Conservation (phyloP, 2,329 filamentous ascomycete genomes). For the Sphaerulina populicola region DNA sequence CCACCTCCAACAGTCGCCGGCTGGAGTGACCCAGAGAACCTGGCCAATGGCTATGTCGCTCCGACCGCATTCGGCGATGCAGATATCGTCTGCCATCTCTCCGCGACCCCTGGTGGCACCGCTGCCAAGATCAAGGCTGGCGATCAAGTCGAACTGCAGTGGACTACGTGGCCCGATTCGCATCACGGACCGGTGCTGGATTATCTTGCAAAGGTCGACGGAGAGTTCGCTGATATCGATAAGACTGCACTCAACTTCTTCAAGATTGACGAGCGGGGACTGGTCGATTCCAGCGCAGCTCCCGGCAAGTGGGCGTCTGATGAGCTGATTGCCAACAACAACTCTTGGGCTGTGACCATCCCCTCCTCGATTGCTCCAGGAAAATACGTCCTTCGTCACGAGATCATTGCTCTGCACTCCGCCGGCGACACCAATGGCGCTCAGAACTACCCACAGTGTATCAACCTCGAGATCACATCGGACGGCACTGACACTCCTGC, state of each 20-base stretch:
- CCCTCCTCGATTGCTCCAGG: conserved; percentile 47
- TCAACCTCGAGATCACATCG: conserved; percentile 54
- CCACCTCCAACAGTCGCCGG: conserved; percentile 47
- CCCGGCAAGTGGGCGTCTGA: conserved; percentile 51
- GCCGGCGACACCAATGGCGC: conserved; percentile 38
- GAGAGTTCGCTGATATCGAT: conserved; percentile 49
- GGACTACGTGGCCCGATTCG: conserved; percentile 57
- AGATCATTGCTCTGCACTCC: conserved; percentile 53
- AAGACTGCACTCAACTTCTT: conserved; percentile 50
- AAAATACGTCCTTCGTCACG: conserved; percentile 52
- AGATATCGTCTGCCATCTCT: conserved; percentile 42
- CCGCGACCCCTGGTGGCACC: conserved; percentile 43
- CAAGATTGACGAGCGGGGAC: conserved; percentile 54
- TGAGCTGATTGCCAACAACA: conserved; percentile 42
- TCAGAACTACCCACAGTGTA: conserved; percentile 42
- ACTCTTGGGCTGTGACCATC: conserved; percentile 44
- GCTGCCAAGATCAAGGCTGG: conserved; percentile 53
- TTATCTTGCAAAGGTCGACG: conserved; percentile 53
- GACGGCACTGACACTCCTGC: conserved; percentile 42
- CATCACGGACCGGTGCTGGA: conserved; percentile 57
- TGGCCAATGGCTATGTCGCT: conserved; percentile 35
- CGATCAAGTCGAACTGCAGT: conserved; percentile 50
- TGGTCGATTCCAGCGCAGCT: conserved; percentile 37
- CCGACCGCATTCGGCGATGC: conserved; percentile 17
- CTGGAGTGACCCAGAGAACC: conserved; percentile 32